phyloP scores from a whole-genome alignment of 2,329 filamentous ascomycete species.

The Monilinia aucupariae region DNA sequence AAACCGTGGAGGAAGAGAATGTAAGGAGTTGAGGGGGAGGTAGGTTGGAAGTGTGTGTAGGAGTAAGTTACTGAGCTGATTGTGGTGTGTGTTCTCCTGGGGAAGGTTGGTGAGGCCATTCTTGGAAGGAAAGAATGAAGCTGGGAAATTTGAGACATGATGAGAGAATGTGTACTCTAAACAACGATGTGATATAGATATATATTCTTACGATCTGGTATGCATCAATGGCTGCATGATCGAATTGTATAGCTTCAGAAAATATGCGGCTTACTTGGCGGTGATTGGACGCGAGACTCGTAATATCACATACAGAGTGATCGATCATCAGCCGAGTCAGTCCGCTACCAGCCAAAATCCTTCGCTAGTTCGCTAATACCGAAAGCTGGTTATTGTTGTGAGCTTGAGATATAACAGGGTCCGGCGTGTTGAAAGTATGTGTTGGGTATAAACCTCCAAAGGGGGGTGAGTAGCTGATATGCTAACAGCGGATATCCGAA shows the following conservation, averaged over 20 bases:
- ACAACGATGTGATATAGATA: neutral
- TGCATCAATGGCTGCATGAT: neutral
- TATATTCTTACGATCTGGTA: neutral
- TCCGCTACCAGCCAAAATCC: too few species aligned
- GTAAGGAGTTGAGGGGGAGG: neutral
- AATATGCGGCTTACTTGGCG: neutral
- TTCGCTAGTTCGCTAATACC: too few species aligned
- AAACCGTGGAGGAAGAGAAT: conserved; percentile 47
- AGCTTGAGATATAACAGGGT: neutral
- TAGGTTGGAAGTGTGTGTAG: conserved; percentile 1
- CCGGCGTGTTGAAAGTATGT: neutral
- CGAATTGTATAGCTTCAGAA: neutral
- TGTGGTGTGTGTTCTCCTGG: neutral
- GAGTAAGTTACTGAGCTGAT: conserved; percentile 6
- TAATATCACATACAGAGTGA: neutral
- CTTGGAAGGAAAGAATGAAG: neutral
- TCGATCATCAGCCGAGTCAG: too few species aligned
- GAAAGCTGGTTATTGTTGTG: too few species aligned
- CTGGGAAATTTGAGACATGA: neutral
- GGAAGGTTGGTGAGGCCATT: neutral
- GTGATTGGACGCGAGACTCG: neutral
- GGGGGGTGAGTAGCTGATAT: neutral
- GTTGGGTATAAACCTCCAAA: neutral
- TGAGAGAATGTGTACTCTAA: neutral
- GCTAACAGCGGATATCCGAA: neutral